These are phyloP conservation scores for Inga laurina DNA, from an alignment of 306 rosid species.

Conservation along the genomic window DNA sequence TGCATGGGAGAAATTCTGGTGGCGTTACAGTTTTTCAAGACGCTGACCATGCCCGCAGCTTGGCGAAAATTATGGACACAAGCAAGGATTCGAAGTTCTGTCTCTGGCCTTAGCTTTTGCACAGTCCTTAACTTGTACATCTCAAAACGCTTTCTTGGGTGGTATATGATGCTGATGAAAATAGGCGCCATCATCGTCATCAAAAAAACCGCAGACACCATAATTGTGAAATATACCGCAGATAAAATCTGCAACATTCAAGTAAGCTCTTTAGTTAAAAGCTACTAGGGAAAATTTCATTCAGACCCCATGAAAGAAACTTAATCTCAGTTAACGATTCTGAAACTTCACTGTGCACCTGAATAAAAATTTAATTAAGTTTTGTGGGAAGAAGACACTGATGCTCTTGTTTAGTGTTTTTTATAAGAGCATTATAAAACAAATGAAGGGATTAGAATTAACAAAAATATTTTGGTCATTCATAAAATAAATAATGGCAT, in stretches of 20 bases:
- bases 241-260: slow-evolving; percentile 29
- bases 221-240: not conserved
- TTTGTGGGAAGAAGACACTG: too few species aligned
- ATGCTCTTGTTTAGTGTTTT: too few species aligned
- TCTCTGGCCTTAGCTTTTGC: slow-evolving; percentile 26
- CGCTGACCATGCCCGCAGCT: slow-evolving; percentile 19
- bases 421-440: too few species aligned
- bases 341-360: too few species aligned
- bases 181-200: slow-evolving; percentile 41
- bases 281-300: not conserved
- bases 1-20: slow-evolving; percentile 33
- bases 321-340: too few species aligned
- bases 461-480: too few species aligned
- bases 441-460: too few species aligned
- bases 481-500: too few species aligned
- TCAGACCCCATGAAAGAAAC: too few species aligned
- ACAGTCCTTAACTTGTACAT: slow-evolving; percentile 26
- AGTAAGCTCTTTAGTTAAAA: not conserved
- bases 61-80: slow-evolving; percentile 36
- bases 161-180: slow-evolving; percentile 34
- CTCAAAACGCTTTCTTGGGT: slow-evolving; percentile 24
- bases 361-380: too few species aligned
- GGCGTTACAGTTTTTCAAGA: slow-evolving; percentile 31
- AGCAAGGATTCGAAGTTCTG: slow-evolving; percentile 33
- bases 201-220: not conserved